Evolutionary conservation across 1,139 yeast species (phyloP).

Genomic region (Hyphopichia fennica): DNA sequence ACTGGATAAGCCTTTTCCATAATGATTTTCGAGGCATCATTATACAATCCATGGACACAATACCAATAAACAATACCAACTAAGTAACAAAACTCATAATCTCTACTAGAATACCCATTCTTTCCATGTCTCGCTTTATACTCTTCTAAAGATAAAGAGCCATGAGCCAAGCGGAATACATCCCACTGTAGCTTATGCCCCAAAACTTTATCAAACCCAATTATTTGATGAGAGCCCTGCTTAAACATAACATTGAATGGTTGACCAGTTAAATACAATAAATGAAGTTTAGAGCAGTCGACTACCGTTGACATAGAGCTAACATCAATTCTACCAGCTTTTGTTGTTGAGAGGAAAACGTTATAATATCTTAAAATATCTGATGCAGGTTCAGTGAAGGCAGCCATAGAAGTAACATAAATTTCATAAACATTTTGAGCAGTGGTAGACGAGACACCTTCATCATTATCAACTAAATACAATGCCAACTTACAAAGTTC

Average conservation of each 20-base stretch:
- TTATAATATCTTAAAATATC: constrained; percentile 36
- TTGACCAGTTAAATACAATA: constrained; percentile 19
- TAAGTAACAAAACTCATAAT: constrained; percentile 6
- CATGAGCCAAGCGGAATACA: constrained; percentile 17
- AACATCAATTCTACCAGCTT: constrained; percentile 12
- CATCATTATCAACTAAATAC: constrained; percentile 33
- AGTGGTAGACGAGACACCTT: constrained; percentile 35
- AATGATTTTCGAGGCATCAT: constrained; percentile 22
- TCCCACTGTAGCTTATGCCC: constrained; percentile 3
- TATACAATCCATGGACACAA: constrained; percentile 15
- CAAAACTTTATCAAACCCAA: neutral
- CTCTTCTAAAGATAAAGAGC: constrained; percentile 15
- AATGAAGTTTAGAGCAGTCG: constrained; percentile 15
- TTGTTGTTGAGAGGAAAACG: constrained; percentile 18
- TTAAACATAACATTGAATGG: constrained; percentile 9
- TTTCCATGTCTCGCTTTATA: constrained; percentile 8
- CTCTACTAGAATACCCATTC: neutral
- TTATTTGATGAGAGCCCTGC: constrained; percentile 1
- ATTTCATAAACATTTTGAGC: constrained; percentile 44
- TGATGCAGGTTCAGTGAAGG: constrained; percentile 42
- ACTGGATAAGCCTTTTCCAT: constrained; percentile 14
- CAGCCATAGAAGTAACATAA: constrained; percentile 45
- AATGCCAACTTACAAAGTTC: constrained; percentile 39
- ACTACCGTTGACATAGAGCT: constrained; percentile 12
- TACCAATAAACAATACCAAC: constrained; percentile 13